A percentile compares a stretch with the other conserved stretches of the same genome.
phyloP scores from a whole-genome alignment of 2,329 filamentous ascomycete species.

The Aureobasidium sp. region DNA sequence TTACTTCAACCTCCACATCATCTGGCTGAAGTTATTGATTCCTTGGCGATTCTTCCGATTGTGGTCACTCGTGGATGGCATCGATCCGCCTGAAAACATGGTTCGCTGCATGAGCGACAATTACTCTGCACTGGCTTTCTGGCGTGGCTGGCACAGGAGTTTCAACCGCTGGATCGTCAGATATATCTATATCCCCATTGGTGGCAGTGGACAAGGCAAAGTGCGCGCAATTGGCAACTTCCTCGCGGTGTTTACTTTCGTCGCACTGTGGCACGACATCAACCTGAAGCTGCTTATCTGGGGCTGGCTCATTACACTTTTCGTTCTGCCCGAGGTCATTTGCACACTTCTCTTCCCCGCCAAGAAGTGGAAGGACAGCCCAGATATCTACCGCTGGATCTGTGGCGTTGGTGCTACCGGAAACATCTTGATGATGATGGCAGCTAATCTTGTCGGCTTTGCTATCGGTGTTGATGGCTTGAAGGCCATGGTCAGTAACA shows the following conservation, averaged over 20 bases:
- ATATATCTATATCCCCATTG: conserved; percentile 89
- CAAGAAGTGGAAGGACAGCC: conserved; percentile 60
- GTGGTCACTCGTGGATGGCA: conserved; percentile 84
- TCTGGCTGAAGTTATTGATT: conserved; percentile 94
- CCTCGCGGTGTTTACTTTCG: conserved; percentile 85
- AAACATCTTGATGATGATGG: conserved; percentile 93
- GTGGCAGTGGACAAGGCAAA: conserved; percentile 60
- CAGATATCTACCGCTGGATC: conserved; percentile 69
- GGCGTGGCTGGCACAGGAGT: conserved; percentile 91
- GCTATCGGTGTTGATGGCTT: conserved; percentile 86
- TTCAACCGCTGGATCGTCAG: conserved; percentile 93
- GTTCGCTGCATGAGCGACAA: conserved; percentile 93
- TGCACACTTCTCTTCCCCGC: conserved; percentile 66
- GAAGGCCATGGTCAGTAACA: conserved; percentile 65
- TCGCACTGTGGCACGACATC: conserved; percentile 97
- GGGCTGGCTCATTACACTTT: conserved; percentile 94
- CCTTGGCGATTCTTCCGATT: conserved; percentile 98
- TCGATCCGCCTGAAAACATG: conserved; percentile 98
- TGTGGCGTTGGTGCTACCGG: conserved; percentile 73
- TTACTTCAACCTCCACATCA: conserved; percentile 92
- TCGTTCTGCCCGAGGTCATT: conserved; percentile 82
- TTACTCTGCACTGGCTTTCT: conserved; percentile 84
- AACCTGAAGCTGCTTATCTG: conserved; percentile 83
- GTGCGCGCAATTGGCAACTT: conserved; percentile 65
- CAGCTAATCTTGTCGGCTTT: conserved; percentile 90